Percentiles rank a stretch among this genome's conserved stretches.
Conservation (phyloP, 2,329 filamentous ascomycete genomes). For the Pyricularia grisea region DNA sequence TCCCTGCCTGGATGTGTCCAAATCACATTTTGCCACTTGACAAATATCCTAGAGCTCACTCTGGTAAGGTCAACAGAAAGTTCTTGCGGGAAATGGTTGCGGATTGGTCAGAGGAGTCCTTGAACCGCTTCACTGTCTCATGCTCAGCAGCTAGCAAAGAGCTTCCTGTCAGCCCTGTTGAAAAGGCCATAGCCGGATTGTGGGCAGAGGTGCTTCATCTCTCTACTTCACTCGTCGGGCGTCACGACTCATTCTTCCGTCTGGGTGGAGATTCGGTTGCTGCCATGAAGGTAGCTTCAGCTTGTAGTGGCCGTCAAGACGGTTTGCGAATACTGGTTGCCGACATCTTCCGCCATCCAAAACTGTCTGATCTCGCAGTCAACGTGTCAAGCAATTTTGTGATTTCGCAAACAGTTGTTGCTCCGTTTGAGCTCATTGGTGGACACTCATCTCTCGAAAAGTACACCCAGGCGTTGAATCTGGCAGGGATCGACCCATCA, state of each 20-base stretch:
- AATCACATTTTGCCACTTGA: slow-evolving; percentile 14
- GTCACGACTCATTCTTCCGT: slow-evolving; percentile 16
- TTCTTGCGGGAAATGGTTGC: not conserved
- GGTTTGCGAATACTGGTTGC: slow-evolving; percentile 12
- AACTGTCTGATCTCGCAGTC: slow-evolving; percentile 10
- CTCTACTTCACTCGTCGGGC: not conserved
- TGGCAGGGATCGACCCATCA: slow-evolving; percentile 4
- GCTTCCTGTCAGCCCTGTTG: not conserved
- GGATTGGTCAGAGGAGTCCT: not conserved
- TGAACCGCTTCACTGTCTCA: not conserved
- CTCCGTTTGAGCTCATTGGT: slow-evolving; percentile 4
- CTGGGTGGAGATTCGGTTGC: slow-evolving; percentile 20
- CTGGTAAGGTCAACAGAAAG: not conserved
- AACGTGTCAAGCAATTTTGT: not conserved
- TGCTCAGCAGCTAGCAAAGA: not conserved
- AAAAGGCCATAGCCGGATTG: not conserved
- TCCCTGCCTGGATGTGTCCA: slow-evolving; percentile 17
- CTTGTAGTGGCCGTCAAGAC: slow-evolving; percentile 6
- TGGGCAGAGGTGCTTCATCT: not conserved
- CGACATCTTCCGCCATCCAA: slow-evolving; percentile 15
- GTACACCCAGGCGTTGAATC: not conserved
- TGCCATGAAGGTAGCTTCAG: slow-evolving; percentile 14
- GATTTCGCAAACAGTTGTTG: slow-evolving; percentile 6
- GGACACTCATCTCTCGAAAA: not conserved
- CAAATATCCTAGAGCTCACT: slow-evolving; percentile 9